Evolutionary conservation across 345 rosid genomes (phyloP), one percentile per base, ranked within the genome.

Genomic region (Gossypium turneri): DNA sequence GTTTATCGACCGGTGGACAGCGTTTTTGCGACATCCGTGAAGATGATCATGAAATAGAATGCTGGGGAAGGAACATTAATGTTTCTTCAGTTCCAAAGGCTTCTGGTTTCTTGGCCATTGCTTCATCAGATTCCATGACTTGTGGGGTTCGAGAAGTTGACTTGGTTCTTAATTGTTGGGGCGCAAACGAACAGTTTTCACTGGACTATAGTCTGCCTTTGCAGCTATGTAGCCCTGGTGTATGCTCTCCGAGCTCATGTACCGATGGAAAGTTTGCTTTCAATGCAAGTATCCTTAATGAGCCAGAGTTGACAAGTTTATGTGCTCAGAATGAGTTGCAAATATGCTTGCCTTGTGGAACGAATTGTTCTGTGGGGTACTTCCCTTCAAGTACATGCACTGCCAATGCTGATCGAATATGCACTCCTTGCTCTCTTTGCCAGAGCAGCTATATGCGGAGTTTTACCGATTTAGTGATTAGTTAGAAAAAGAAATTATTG

Each of bases 131-230:
- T 83, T 88, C 81, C 64, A 86, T 90, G 0, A 85, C 89, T 4
- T 91, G 97, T 79, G 99, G 94, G 19, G 88, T 93, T 20, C 82
- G 91, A 78, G 99, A 93, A 69, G 83, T 80, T 79, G 99, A 95
- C 72, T 79, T 95, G 81, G 96, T 95, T 82, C 92, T 90, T 53
- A 96, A 90, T 82, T 95, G 98, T 62, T 95, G 97, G 99, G 84
- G 83, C 70, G 81, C 82, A 5, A 80, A 85, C 74, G 88, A 84
- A 73, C 79, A 81, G 57, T 77, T 83, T 0, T 82, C 78, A 2
- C 79, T 79, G 0, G 93, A 86, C 75, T 91, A 83, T 73, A 86
- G 86, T 75, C 96, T 97, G 68, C 99, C 98, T 9, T 43, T 93
- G 77, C 93, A 95, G 82, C 70, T 95, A 77, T 90, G 97, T 50